Percentiles rank a stretch among this genome's conserved stretches.
Evolutionary conservation across 2,329 filamentous ascomycete species (phyloP).

Genomic region (Fusarium virguliforme): DNA sequence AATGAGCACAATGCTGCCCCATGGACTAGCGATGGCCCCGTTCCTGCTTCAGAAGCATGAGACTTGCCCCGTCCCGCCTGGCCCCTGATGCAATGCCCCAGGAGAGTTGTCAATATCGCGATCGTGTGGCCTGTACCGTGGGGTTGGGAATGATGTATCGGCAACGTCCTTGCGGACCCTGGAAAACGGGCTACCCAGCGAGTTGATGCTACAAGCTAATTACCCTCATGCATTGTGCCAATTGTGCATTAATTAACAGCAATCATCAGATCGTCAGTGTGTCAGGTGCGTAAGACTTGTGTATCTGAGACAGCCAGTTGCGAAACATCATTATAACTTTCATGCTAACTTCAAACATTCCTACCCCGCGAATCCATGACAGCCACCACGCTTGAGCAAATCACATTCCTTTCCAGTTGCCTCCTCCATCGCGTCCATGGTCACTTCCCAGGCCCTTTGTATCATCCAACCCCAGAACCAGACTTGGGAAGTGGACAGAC

Average conservation of each 20-base stretch:
- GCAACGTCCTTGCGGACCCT: background rate
- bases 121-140: constrained; percentile 1
- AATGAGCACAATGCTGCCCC: background rate
- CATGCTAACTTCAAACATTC: constrained; percentile 17
- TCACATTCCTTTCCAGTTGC: constrained; percentile 17
- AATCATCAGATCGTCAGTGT: constrained; percentile 18
- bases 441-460: constrained; percentile 16
- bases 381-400: constrained; percentile 15
- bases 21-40: background rate
- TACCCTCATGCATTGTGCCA: background rate
- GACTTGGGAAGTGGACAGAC: background rate
- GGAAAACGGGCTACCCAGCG: background rate
- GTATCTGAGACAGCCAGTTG: constrained; percentile 35
- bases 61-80: background rate
- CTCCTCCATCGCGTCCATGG: background rate
- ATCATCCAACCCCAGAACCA: background rate
- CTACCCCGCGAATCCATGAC: background rate
- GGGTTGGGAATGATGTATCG: background rate
- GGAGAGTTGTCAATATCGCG: background rate
- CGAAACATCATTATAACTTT: constrained; percentile 12
- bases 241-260: background rate
- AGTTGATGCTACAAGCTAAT: background rate
- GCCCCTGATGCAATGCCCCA: background rate
- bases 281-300: constrained; percentile 20
- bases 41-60: constrained; percentile 10